phyloP scores from a whole-genome alignment of 2,329 filamentous ascomycete genomes.

The Alternaria hordeiaustralica region DNA sequence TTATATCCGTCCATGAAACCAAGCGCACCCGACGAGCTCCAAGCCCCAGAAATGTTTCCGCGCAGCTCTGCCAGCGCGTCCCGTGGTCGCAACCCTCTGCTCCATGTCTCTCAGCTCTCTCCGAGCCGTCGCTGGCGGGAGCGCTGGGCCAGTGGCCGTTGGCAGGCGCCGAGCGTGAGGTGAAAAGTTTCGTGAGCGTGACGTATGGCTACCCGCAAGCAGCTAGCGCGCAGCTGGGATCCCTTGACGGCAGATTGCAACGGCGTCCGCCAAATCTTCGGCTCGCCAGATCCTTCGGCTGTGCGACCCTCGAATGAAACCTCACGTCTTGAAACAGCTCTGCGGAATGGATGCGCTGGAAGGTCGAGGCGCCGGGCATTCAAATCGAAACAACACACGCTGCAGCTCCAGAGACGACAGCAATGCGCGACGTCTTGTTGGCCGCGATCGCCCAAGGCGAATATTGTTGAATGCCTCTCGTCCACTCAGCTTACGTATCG shows the following conservation, averaged over 20 bases:
- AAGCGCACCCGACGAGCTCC: constrained; percentile 19
- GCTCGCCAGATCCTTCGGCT: constrained; percentile 13
- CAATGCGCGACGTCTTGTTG: constrained; percentile 13
- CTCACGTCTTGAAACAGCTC: constrained; percentile 17
- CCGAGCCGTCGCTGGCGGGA: not conserved
- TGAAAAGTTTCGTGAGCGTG: constrained; percentile 24
- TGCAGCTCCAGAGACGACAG: constrained; percentile 11
- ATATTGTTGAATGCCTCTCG: constrained; percentile 20
- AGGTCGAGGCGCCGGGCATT: constrained; percentile 11
- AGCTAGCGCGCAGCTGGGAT: constrained; percentile 11
- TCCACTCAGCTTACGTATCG: constrained; percentile 29
- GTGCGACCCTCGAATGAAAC: constrained; percentile 18
- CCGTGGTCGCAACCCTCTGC: not conserved
- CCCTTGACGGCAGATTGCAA: constrained; percentile 13
- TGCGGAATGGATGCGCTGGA: constrained; percentile 18
- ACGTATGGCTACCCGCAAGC: constrained; percentile 13
- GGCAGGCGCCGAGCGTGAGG: constrained; percentile 8
- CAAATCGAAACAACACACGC: constrained; percentile 19
- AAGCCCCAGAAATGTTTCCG: constrained; percentile 1
- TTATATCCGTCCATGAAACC: constrained; percentile 31
- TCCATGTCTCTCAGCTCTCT: not conserved
- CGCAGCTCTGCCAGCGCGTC: not conserved
- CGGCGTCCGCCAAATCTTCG: constrained; percentile 21
- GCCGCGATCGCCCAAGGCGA: constrained; percentile 4
- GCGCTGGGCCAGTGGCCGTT: not conserved